Evolutionary conservation across 2,329 filamentous ascomycete species (phyloP).

Genomic region (Dactylellina drechsleri): DNA sequence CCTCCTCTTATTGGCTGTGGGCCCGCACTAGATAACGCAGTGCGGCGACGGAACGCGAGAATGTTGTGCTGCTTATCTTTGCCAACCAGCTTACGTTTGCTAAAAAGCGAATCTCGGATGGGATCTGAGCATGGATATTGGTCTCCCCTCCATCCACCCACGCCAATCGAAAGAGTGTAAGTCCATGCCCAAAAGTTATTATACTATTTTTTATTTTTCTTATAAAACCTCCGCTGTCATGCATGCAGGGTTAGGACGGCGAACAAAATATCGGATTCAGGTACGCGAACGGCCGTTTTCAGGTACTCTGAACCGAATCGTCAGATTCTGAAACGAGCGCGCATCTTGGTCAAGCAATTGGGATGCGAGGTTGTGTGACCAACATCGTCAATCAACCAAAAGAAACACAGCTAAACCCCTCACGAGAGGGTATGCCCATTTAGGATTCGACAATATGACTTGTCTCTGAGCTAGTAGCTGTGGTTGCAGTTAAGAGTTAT

Average conservation of each 20-base stretch:
- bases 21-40: constrained; percentile 35
- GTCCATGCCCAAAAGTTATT: constrained; percentile 17
- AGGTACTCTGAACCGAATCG: constrained; percentile 26
- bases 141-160: constrained; percentile 39
- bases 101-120: constrained; percentile 40
- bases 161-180: constrained; percentile 4
- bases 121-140: neutral
- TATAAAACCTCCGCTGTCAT: constrained; percentile 53
- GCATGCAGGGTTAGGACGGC: constrained; percentile 50
- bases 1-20: constrained; percentile 29
- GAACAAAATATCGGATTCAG: constrained; percentile 24
- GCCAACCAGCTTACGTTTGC: constrained; percentile 48
- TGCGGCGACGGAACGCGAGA: constrained; percentile 45
- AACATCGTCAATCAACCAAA: neutral
- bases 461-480: neutral
- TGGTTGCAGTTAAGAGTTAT: no score
- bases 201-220: constrained; percentile 18
- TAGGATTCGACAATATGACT: constrained; percentile 2
- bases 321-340: constrained; percentile 45
- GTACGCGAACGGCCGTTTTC: constrained; percentile 2
- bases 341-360: constrained; percentile 8
- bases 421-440: constrained; percentile 43
- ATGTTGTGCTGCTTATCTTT: constrained; percentile 53
- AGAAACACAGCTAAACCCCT: neutral
- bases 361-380: constrained; percentile 8